Evolutionary conservation across 768 basidiomycete species (phyloP), one percentile per base, ranked within the genome.

Genomic region (Leccinum barrowsii): DNA sequence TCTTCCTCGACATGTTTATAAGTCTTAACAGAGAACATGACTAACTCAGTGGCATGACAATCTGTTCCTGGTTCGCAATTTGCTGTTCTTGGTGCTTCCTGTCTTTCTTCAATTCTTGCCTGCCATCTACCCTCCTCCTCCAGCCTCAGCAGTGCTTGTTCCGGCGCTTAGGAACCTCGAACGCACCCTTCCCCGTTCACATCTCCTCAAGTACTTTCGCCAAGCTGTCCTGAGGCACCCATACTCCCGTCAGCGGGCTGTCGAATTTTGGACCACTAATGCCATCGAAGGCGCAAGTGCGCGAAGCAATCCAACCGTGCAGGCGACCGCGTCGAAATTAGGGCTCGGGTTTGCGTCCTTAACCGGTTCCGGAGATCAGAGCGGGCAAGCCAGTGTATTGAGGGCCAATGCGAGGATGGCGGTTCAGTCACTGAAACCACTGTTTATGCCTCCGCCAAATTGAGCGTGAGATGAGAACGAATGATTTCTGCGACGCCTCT

Each of bases 41-140:
- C n/a, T n/a, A 21, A 56, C 17, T 13, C 52, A 90, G 89, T 86
- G 84, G 84, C 85, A 89, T 71, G 87, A 90, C 67, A 75, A 67
- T 26, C 71, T 86, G 37, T 79, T 81, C 67, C 67, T 77, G 50
- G 59, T 73, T 34, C 87, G 89, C n/a, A 80, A 82, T 54, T 26
- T 76, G 2, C 69, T 87, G 54, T 86, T 90, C 73, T 74, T 89
- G 56, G 7, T 78, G 30, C 75, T 90, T 2, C 85, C 87, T 5
- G 60, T 83, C 26, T 35, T 81, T 53, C 66, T 85, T 10, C 78
- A 80, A 66, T 61, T 76, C 52, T 54, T 77, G 6, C 77, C 82
- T 5, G 76, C 75, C 19, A 51, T 70, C 4, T 59, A 70, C 7
- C 64, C 65, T 1, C 64, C 73, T 59, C 61, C 67, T 56, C 64